Evolutionary conservation across 345 rosid genomes (phyloP).

Genomic region (Murraya koenigii): DNA sequence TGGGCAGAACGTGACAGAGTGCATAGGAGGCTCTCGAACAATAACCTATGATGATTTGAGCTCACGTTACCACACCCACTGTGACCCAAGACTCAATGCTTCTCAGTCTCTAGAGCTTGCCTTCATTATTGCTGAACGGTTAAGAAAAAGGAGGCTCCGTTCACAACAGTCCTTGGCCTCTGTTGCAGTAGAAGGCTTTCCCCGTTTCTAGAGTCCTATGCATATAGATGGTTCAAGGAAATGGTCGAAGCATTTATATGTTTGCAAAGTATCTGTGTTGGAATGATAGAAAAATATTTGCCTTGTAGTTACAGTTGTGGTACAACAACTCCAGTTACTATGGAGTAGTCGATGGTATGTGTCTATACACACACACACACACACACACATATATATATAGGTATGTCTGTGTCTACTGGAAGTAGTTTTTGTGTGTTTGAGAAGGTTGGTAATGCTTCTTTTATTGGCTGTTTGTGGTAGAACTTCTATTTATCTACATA

Average conservation of each 20-base stretch:
- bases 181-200: slow-evolving; percentile 5
- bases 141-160: slow-evolving; percentile 30
- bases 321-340: not conserved
- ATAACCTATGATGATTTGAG: slow-evolving; percentile 37
- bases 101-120: slow-evolving; percentile 45
- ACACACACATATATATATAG: no score
- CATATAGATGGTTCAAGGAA: not conserved
- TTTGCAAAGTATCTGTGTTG: not conserved
- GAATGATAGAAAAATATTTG: not conserved
- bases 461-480: not conserved
- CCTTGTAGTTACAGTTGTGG: not conserved
- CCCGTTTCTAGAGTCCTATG: not conserved
- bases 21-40: slow-evolving; percentile 39
- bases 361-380: not conserved
- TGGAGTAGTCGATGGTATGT: not conserved
- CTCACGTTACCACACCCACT: slow-evolving; percentile 41
- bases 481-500: not conserved
- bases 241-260: not conserved
- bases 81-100: slow-evolving; percentile 42
- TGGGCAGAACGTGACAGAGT: slow-evolving; percentile 39
- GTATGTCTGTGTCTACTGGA: not conserved
- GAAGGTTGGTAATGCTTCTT: not conserved
- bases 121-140: slow-evolving; percentile 35
- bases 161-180: slow-evolving; percentile 9
- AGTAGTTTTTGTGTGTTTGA: slow-evolving; percentile 1